Base-by-base conservation (phyloP, 2,329 filamentous ascomycete genomes). In the Seiridium cupressi region DNA sequence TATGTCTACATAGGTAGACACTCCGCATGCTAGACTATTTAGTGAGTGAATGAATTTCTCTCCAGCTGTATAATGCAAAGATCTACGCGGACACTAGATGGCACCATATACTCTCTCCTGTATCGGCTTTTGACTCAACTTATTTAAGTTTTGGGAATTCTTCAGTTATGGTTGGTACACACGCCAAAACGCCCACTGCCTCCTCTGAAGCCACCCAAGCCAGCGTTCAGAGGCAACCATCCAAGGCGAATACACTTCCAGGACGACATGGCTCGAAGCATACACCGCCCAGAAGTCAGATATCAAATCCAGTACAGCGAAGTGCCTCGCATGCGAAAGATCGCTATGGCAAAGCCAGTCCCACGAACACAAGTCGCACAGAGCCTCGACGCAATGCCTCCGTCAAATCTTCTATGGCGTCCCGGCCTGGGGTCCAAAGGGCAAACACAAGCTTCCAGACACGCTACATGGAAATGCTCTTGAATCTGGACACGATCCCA, bases 401-500 rank as follows among this genome's bases (percentile, higher is more conserved):
- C n/a, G 38, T 44, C 18, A 48, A 34, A 38, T 13, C 42, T 13
- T 3, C 42, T 6, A 10, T n/a, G 26, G n/a, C 11, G 8, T 36
- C 46, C 8, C 46, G 56, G 8, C 56, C 57, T 4, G 47, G 38
- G 2, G n/a, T 51, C 8, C 47, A 51, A 8, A 32, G 34, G 36
- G 42, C 26, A 35, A 54, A 44, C 57, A 54, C 47, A 6, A 67
- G 66, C 13, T 63, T 62, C n/a, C 68, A 74, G 56, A 73, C 76
- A 26, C 71, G 71, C 35, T 81, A 80, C 64, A 72, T 76, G 44
- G 69, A 75, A 61, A 83, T 83, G 77, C 74, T 82, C 6, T 73
- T 81, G 32, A 72, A 74, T 42, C 72, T 80, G n/a, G 77, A 82
- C 63, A 65, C 70, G 44, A 80, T 84, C 51, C 74, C 78, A 2